A percentile compares a stretch with the other conserved stretches of the same genome.
Evolutionary conservation across 306 rosid genomes (phyloP).

Genomic region (Vicia faba): DNA sequence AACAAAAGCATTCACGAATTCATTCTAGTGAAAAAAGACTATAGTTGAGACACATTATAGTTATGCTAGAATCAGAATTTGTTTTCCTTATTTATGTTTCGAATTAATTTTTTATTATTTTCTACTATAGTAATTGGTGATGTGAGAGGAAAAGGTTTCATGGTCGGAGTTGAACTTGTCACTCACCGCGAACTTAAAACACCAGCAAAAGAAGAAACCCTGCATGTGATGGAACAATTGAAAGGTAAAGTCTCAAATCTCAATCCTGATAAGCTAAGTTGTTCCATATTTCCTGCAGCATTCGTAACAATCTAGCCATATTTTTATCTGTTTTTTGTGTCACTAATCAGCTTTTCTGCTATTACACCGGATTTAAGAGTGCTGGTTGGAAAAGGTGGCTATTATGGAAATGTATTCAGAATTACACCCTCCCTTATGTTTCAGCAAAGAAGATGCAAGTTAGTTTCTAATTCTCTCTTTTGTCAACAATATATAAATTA

Average conservation of each 20-base stretch:
- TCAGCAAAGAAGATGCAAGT: constrained; percentile 91
- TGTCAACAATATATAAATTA: neutral
- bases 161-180: constrained; percentile 94
- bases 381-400: constrained; percentile 84
- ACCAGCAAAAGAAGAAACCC: constrained; percentile 79
- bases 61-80: neutral
- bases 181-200: constrained; percentile 72
- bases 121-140: constrained; percentile 76
- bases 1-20: no score
- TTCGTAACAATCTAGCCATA: neutral
- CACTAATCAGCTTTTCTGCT: constrained; percentile 14
- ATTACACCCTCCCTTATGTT: constrained; percentile 91
- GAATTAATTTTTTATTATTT: constrained; percentile 24
- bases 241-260: constrained; percentile 57
- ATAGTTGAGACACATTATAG: constrained; percentile 11
- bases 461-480: neutral
- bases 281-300: neutral
- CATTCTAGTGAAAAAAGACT: neutral
- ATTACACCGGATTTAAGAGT: constrained; percentile 67
- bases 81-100: neutral
- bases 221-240: constrained; percentile 74
- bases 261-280: constrained; percentile 1
- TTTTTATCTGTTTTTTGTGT: neutral
- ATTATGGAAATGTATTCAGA: constrained; percentile 85
- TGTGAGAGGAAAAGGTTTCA: constrained; percentile 84